Evolutionary conservation across 1,139 yeast genomes (phyloP).

Genomic region (Ogataea hybrid): DNA sequence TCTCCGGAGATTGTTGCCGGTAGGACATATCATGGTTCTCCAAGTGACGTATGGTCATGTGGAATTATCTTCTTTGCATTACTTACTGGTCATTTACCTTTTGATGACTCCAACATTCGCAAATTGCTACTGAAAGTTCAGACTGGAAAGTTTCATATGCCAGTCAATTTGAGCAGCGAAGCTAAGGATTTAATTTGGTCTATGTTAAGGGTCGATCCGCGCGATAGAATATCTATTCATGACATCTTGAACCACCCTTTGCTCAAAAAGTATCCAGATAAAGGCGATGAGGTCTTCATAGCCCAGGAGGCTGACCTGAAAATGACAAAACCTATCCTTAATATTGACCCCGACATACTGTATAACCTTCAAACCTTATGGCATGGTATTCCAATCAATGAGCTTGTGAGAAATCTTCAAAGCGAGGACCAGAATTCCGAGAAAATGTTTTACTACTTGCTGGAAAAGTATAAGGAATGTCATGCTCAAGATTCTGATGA

Average conservation of each 20-base stretch:
- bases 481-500: slow-evolving; percentile 29
- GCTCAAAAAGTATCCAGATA: slow-evolving; percentile 53
- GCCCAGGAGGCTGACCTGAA: slow-evolving; percentile 37
- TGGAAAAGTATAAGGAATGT: slow-evolving; percentile 52
- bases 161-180: slow-evolving; percentile 58
- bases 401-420: slow-evolving; percentile 53
- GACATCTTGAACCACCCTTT: slow-evolving; percentile 78
- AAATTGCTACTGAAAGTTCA: slow-evolving; percentile 70
- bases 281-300: slow-evolving; percentile 29
- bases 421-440: slow-evolving; percentile 64
- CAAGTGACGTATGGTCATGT: slow-evolving; percentile 85
- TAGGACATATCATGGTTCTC: slow-evolving; percentile 77
- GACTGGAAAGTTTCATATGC: slow-evolving; percentile 73
- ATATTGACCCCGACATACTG: slow-evolving; percentile 61
- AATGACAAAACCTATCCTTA: slow-evolving; percentile 25
- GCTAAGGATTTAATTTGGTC: slow-evolving; percentile 68
- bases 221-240: slow-evolving; percentile 68
- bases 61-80: slow-evolving; percentile 79
- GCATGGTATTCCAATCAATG: slow-evolving; percentile 64
- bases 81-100: slow-evolving; percentile 75
- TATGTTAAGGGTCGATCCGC: slow-evolving; percentile 82
- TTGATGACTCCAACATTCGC: slow-evolving; percentile 78
- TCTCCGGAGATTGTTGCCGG: slow-evolving; percentile 86
- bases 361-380: slow-evolving; percentile 70
- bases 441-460: slow-evolving; percentile 70